phyloP scores from a whole-genome alignment of 2,329 filamentous ascomycete species.

The Curvularia spicifera region DNA sequence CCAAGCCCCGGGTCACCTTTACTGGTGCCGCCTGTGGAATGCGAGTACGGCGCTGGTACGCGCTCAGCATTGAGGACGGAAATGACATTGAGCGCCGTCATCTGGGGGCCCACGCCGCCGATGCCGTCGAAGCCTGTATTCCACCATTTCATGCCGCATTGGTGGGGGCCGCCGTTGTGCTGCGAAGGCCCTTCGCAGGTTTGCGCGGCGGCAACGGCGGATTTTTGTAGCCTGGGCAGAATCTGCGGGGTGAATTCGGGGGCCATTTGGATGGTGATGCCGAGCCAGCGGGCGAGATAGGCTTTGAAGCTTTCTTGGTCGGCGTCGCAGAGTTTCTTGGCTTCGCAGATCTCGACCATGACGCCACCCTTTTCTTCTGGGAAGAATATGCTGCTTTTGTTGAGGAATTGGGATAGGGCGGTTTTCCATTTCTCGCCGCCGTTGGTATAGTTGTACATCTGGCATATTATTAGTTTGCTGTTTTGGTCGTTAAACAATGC shows the following conservation, averaged over 20 bases:
- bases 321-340: slow-evolving; percentile 49
- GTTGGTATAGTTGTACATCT: slow-evolving; percentile 52
- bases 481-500: not conserved
- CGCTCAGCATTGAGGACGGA: slow-evolving; percentile 52
- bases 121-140: slow-evolving; percentile 53
- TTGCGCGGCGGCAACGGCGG: slow-evolving; percentile 61
- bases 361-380: slow-evolving; percentile 41
- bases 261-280: slow-evolving; percentile 62
- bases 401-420: slow-evolving; percentile 41
- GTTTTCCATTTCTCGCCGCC: slow-evolving; percentile 43
- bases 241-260: slow-evolving; percentile 61
- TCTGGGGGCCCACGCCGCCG: slow-evolving; percentile 63
- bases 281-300: slow-evolving; percentile 58
- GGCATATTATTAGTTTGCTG: slow-evolving; percentile 12
- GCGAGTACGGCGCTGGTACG: slow-evolving; percentile 54
- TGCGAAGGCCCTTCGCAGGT: slow-evolving; percentile 58
- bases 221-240: slow-evolving; percentile 60
- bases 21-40: slow-evolving; percentile 59
- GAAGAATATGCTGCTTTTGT: slow-evolving; percentile 49
- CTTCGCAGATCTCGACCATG: slow-evolving; percentile 55
- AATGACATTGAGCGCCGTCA: slow-evolving; percentile 63
- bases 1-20: slow-evolving; percentile 53
- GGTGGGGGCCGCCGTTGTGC: slow-evolving; percentile 41
- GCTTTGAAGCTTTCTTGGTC: slow-evolving; percentile 56
- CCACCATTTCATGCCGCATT: slow-evolving; percentile 55